Evolutionary conservation across 1,139 yeast species (phyloP), one percentile per base, ranked within the genome.

Genomic region (Debaryomycetaceae sp.): DNA sequence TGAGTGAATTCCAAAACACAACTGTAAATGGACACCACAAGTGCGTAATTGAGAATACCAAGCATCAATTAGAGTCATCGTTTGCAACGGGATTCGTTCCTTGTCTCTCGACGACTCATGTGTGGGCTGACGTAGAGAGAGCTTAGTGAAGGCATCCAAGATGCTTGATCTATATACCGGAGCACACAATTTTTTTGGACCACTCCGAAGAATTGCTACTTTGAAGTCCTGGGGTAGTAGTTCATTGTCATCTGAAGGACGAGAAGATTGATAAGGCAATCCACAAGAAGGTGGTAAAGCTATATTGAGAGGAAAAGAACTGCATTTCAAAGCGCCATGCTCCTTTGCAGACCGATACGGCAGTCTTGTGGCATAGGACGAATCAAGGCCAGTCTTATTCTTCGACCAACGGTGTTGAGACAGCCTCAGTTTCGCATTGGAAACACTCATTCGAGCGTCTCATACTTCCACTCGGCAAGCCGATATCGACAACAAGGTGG

Each of bases 381-480:
- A 13, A 8, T 11, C 17, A 36, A 37, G 24, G 44, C 37, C 48
- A 44, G 33, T 37, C 40, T 43, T 20, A 27, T 27, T 27, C 11
- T 27, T 2, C 8, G 31, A 27, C 31, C 8, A 27, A 8, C 11
- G 31, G 31, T 3, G 31, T 27, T 27, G 31, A 27, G 31, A 11
- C 31, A 27, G 4, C 11, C 31, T 7, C 31, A 27, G 31, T 8
- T 27, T 2, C 31, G 31, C 8, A 27, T 27, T 27, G 31, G 8
- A 7, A 27, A 11, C 11, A 7, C 4, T 27, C 11, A 3, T 8
- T 4, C 8, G 2, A 11, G 31, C 8, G 11, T 11, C 11, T 27
- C 4, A 27, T 11, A 27, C 11, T 27, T 27, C 31, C 31, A 27
- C 11, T 27, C 4, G 4, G 2, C 31, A 4, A 11, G 31, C 11